Evolutionary conservation across 495 filamentous ascomycete genomes (phyloP).

Genomic region (Trichoderma reesei): DNA sequence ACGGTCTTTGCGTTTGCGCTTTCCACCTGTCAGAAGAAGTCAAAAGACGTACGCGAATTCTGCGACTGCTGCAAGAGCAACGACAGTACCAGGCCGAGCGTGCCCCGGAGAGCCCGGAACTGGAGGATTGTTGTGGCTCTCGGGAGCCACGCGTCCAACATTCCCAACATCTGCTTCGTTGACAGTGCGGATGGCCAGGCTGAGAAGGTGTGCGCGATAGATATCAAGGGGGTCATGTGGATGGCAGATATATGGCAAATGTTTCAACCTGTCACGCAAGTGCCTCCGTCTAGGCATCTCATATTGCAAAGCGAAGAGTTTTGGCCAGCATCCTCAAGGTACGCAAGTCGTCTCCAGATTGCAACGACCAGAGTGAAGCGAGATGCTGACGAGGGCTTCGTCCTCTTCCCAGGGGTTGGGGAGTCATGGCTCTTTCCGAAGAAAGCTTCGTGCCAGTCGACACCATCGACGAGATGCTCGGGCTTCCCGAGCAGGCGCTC

Average conservation of each 20-base stretch:
- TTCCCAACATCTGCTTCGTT: constrained; percentile 69
- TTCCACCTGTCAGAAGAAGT: constrained; percentile 14
- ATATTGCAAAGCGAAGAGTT: not conserved
- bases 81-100: constrained; percentile 20
- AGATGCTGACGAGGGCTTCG: constrained; percentile 9
- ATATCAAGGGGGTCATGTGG: constrained; percentile 56
- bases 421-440: constrained; percentile 35
- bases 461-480: constrained; percentile 23
- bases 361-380: too few species aligned
- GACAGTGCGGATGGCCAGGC: constrained; percentile 52
- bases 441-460: constrained; percentile 30
- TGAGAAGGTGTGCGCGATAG: constrained; percentile 60
- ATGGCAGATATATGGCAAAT: constrained; percentile 57
- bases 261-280: not conserved
- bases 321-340: not conserved
- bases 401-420: constrained; percentile 30
- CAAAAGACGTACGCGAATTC: constrained; percentile 19
- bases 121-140: constrained; percentile 33
- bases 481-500: constrained; percentile 16
- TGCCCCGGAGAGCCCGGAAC: constrained; percentile 26
- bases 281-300: not conserved
- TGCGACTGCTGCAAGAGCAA: constrained; percentile 14
- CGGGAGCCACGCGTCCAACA: constrained; percentile 42
- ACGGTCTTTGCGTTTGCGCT: constrained; percentile 68
- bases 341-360: not conserved